These are phyloP conservation scores for Penicillium sp. DNA, from an alignment of 2,329 filamentous ascomycete species.

Conservation along the genomic window DNA sequence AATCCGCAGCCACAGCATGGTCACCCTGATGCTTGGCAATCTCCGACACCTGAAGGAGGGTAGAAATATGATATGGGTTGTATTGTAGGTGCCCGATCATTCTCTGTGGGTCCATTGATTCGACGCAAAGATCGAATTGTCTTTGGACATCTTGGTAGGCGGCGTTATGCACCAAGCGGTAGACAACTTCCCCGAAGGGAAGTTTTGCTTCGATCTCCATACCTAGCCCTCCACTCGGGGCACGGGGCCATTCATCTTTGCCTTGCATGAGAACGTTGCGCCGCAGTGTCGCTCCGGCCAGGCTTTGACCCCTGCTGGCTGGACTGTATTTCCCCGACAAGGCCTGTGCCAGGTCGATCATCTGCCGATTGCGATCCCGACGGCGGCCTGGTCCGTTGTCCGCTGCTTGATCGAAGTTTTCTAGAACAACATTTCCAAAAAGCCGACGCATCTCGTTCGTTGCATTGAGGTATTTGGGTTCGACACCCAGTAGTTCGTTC, in stretches of 20 bases:
- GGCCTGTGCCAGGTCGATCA: conserved; percentile 52
- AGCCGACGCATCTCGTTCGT: conserved; percentile 84
- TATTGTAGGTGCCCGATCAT: conserved; percentile 71
- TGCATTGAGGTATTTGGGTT: conserved; percentile 73
- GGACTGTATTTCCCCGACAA: conserved; percentile 52
- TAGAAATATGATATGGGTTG: conserved; percentile 87
- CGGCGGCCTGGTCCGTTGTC: conserved; percentile 44
- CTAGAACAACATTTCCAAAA: conserved; percentile 63
- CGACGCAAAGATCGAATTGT: conserved; percentile 75
- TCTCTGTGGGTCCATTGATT: conserved; percentile 75
- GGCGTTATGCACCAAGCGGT: conserved; percentile 70
- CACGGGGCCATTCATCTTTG: conserved; percentile 80
- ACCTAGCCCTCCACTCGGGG: conserved; percentile 72
- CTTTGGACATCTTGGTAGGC: conserved; percentile 71
- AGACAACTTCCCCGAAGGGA: conserved; percentile 62
- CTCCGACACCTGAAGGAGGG: conserved; percentile 87
- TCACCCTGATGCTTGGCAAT: conserved; percentile 90
- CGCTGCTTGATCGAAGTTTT: conserved; percentile 54
- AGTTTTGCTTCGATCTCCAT: conserved; percentile 67
- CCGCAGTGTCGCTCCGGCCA: conserved; percentile 67
- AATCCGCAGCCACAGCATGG: conserved; percentile 76
- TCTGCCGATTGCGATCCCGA: conserved; percentile 54
- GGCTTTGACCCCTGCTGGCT: conserved; percentile 57
- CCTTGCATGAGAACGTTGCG: conserved; percentile 82
- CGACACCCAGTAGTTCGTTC: conserved; percentile 57